Base-by-base conservation (phyloP, 352 stramenopile species). In the Globisporangium radiosum region DNA sequence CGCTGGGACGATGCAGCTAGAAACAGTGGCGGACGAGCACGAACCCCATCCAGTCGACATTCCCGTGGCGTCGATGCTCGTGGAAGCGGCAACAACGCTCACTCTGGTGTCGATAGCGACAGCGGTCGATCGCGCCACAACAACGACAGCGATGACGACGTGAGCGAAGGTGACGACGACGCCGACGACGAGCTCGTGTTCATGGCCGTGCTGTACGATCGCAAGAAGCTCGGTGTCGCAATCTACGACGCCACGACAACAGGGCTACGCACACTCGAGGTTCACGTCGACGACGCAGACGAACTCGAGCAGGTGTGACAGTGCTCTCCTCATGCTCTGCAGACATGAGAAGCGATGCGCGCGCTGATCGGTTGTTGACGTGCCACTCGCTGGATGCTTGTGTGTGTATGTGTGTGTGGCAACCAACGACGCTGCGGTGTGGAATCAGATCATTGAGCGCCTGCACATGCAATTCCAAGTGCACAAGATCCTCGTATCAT, bases 201-300 rank as follows among this genome's bases (percentile, higher is more conserved):
- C 63, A 87, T 90, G 76, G 74, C 84, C 1, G 45, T 93, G 37
- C 69, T 90, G 9, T 81, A 79, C 53, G 84, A 95, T 43, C 76
- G 75, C 66, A 70, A 70, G 19, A 69, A 84, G 38, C 55, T 95
- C 2, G 84, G 84, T 10, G 73, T 88, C 25, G 82, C 84, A 3
- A 88, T 92, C 25, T 95, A 84, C 56, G 81, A 95, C 55, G 80
- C 74, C 0, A 50, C 78, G 33, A 82, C 75, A 17, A 77, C 86
- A n/a, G 75, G 67, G 44, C 51, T 95, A 25, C 87, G 81, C 53
- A 90, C 72, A 2, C 37, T 90, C 57, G 76, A 91, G 37, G 47
- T 87, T 13, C 55, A 62, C 25, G 70, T 90, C 48, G 25, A 52
- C 2, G 69, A 78, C 38, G 11, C 63, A 13, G 59, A 72, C 5